Evolutionary conservation across 1,284 basidiomycete species (phyloP), one percentile per base, ranked within the genome.

Genomic region (Ganoderma multipileum): DNA sequence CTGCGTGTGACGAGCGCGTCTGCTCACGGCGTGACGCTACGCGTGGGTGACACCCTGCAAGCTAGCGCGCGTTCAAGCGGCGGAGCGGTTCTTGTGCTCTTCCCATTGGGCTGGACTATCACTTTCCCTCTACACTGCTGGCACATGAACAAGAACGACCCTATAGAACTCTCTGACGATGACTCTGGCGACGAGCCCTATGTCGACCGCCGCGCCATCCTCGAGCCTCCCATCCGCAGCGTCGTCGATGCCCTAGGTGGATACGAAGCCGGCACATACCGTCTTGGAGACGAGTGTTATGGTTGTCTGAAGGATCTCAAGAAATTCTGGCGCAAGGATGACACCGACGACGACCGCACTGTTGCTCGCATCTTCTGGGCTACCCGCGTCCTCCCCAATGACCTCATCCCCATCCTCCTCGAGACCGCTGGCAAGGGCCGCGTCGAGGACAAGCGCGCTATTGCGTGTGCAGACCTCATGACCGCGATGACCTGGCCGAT

Each of bases 401-500:
- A 98, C 80, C 84, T 98, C 52, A 83, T 98, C 14, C 92, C 94
- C 18, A 93, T 98, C 66, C 83, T 98, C 26, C 85, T 94, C 64
- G 89, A 90, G 71, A 94, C 93, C 0, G 92, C 92, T 0, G 91
- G 91, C 16, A 88, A 89, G 71, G 94, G 94, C 14, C 83, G 87
- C 28, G 89, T 91, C 60, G 94, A 91, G 77, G 95, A 91, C 83
- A 95, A 94, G 77, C 88, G 95, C 61, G 93, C 95, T 0, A 87
- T 98, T 28, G 90, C 93, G 2, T 94, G 93, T 72, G 92, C 90
- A 8, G 97, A 98, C 78, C 84, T 98, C 33, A 91, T 97, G 76
- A 94, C 95, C 0, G 95, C 96, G 0, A 93, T 98, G 91, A 98
- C 96, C 3, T 98, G 96, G 96, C 97, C 97, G 1, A 97, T 98